These are phyloP conservation scores for Picochlorum sp. DNA, from an alignment of 139 green algal species.

Conservation along the genomic window DNA sequence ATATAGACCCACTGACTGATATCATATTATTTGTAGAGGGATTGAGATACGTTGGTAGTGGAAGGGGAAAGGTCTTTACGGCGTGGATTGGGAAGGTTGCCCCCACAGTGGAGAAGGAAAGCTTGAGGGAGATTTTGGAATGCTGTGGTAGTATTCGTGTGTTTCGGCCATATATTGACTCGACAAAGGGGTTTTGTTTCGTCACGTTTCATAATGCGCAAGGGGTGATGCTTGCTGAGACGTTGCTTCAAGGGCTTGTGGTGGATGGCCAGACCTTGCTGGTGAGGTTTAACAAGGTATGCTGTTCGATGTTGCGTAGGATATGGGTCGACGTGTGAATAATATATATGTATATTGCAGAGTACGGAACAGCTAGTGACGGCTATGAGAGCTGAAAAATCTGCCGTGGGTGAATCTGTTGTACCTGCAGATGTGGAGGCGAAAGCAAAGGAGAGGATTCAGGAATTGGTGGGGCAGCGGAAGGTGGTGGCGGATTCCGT, in stretches of 20 bases:
- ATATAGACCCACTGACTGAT: too few relatives aligned
- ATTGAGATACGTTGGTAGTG: background rate
- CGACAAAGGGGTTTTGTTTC: conserved; percentile 86
- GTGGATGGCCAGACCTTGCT: conserved; percentile 79
- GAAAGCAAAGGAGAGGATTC: conserved; percentile 14
- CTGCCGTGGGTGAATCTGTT: background rate
- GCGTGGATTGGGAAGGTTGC: conserved; percentile 86
- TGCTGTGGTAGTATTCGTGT: conserved; percentile 68
- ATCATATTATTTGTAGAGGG: too few relatives aligned
- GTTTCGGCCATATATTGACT: conserved; percentile 81
- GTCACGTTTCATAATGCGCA: conserved; percentile 74
- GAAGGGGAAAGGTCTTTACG: conserved; percentile 45
- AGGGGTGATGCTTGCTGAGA: conserved; percentile 56
- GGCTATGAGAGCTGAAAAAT: background rate
- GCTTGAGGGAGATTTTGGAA: conserved; percentile 64
- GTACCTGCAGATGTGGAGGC: conserved; percentile 15
- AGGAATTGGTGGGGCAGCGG: conserved; percentile 6
- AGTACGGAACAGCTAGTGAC: background rate
- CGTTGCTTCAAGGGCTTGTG: conserved; percentile 52
- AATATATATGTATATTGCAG: background rate
- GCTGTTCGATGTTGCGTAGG: conserved; percentile 43
- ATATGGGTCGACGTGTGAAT: conserved; percentile 36
- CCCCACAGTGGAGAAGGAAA: conserved; percentile 49
- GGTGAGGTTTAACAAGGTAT: conserved; percentile 68
- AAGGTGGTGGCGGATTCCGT: conserved; percentile 9